Evolutionary conservation across 2,329 filamentous ascomycete species (phyloP).

Genomic region (Sclerotinia subarctica): DNA sequence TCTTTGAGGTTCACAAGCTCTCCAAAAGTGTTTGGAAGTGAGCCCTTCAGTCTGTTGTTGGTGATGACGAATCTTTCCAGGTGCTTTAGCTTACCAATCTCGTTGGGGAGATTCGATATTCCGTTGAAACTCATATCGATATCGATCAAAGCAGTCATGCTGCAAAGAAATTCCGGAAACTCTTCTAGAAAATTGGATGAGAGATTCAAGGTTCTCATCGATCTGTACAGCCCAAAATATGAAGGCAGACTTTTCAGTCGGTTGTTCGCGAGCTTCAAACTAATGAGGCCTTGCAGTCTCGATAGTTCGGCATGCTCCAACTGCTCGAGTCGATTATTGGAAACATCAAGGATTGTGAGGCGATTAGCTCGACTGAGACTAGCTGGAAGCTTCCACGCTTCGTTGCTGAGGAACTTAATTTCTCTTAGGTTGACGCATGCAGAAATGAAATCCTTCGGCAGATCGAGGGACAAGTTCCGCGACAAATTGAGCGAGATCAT

Average conservation of each 20-base stretch:
- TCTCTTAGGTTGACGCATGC: slow-evolving; percentile 87
- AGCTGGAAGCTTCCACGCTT: slow-evolving; percentile 78
- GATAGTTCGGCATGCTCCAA: slow-evolving; percentile 81
- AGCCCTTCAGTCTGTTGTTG: slow-evolving; percentile 81
- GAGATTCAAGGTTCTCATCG: slow-evolving; percentile 79
- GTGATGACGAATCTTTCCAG: slow-evolving; percentile 91
- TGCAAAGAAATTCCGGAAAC: slow-evolving; percentile 82
- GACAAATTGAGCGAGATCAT: slow-evolving; percentile 95
- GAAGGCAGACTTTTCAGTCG: slow-evolving; percentile 72
- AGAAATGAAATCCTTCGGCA: slow-evolving; percentile 95
- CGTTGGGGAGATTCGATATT: slow-evolving; percentile 71
- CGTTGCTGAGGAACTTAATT: slow-evolving; percentile 94
- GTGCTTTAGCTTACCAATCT: slow-evolving; percentile 73
- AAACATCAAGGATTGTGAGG: slow-evolving; percentile 87
- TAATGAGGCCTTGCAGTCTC: slow-evolving; percentile 71
- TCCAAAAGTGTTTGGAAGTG: slow-evolving; percentile 69
- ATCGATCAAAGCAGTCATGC: slow-evolving; percentile 79
- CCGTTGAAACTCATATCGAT: slow-evolving; percentile 96
- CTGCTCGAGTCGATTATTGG: slow-evolving; percentile 87
- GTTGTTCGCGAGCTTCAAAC: slow-evolving; percentile 92
- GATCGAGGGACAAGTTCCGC: slow-evolving; percentile 83
- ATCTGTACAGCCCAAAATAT: slow-evolving; percentile 78
- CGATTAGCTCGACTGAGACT: slow-evolving; percentile 78
- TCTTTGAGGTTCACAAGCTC: slow-evolving; percentile 78
- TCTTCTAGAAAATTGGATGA: slow-evolving; percentile 88